Conservation (phyloP, 2,329 filamentous ascomycete species). For the Knufia petricola region DNA sequence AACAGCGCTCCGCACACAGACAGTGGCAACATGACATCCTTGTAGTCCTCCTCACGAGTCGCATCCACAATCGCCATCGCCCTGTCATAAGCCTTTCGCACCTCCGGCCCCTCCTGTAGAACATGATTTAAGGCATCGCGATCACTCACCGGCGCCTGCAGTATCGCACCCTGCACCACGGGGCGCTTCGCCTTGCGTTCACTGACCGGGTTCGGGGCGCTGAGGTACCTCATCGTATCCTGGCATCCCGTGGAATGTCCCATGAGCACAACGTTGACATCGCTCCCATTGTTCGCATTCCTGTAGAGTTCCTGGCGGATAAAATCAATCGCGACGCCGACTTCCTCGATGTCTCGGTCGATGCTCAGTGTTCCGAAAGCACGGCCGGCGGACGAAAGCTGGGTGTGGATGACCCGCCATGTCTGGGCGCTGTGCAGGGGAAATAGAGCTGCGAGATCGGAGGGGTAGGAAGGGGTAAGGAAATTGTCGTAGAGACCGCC, state of each 20-base stretch:
- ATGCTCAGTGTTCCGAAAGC: conserved; percentile 48
- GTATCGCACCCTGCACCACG: conserved; percentile 60
- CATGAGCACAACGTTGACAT: conserved; percentile 44
- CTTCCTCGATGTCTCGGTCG: conserved; percentile 44
- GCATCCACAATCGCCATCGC: conserved; percentile 10
- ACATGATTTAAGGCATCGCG: conserved; percentile 51
- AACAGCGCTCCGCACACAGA: conserved; percentile 22
- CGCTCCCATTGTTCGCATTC: background rate
- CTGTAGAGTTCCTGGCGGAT: conserved; percentile 29
- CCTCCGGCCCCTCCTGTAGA: conserved; percentile 26
- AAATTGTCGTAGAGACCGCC: conserved; percentile 51
- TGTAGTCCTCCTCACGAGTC: conserved; percentile 13
- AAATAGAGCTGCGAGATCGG: conserved; percentile 40
- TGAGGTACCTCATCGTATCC: conserved; percentile 56
- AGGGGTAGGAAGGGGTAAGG: conserved; percentile 45
- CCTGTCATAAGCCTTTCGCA: conserved; percentile 11
- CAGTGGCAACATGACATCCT: conserved; percentile 17
- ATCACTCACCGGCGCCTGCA: conserved; percentile 74
- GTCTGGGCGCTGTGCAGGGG: conserved; percentile 17
- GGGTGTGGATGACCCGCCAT: conserved; percentile 46
- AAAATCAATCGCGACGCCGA: conserved; percentile 44
- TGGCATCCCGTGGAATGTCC: conserved; percentile 62
- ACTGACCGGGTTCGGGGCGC: conserved; percentile 31
- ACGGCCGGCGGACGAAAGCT: conserved; percentile 44
- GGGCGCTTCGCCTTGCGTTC: conserved; percentile 34